phyloP scores from a whole-genome alignment of 2,329 filamentous ascomycete genomes.

The Chrysoporthe austroafricana region DNA sequence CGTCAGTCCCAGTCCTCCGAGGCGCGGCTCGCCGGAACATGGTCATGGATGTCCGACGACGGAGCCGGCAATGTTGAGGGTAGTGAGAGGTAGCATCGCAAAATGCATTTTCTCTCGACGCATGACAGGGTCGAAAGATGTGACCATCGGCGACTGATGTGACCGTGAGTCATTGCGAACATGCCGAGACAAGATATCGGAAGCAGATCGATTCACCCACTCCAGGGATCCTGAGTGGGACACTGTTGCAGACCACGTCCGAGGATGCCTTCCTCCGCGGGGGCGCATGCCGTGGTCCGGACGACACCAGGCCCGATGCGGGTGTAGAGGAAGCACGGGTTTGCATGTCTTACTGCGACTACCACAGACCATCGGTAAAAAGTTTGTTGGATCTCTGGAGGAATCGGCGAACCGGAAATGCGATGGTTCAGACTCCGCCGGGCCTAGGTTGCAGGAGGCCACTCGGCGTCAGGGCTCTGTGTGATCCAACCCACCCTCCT shows the following conservation, averaged over 20 bases:
- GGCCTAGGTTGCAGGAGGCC: slow-evolving; percentile 20
- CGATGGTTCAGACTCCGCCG: neutral
- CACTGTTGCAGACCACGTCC: slow-evolving; percentile 19
- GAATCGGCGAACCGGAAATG: slow-evolving; percentile 20
- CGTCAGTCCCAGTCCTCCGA: neutral
- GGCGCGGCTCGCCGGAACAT: neutral
- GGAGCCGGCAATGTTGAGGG: neutral
- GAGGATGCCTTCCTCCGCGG: slow-evolving; percentile 22
- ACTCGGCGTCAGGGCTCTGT: slow-evolving; percentile 5
- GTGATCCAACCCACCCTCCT: slow-evolving; percentile 2
- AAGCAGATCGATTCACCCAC: slow-evolving; percentile 17
- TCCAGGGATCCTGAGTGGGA: slow-evolving; percentile 28
- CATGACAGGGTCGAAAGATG: slow-evolving; percentile 19
- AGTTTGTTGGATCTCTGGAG: neutral
- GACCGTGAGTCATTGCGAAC: slow-evolving; percentile 26
- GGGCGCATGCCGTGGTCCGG: slow-evolving; percentile 4
- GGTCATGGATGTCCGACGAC: neutral
- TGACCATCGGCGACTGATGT: slow-evolving; percentile 11
- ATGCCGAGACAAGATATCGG: slow-evolving; percentile 19
- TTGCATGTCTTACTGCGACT: slow-evolving; percentile 15
- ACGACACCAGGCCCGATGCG: slow-evolving; percentile 15
- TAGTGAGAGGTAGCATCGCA: slow-evolving; percentile 1
- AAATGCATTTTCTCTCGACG: slow-evolving; percentile 10
- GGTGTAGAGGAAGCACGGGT: neutral
- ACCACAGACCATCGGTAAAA: neutral